These are phyloP conservation scores for Fallopia convolvulus DNA, from an alignment of 148 eudicot genomes.

Conservation along the genomic window DNA sequence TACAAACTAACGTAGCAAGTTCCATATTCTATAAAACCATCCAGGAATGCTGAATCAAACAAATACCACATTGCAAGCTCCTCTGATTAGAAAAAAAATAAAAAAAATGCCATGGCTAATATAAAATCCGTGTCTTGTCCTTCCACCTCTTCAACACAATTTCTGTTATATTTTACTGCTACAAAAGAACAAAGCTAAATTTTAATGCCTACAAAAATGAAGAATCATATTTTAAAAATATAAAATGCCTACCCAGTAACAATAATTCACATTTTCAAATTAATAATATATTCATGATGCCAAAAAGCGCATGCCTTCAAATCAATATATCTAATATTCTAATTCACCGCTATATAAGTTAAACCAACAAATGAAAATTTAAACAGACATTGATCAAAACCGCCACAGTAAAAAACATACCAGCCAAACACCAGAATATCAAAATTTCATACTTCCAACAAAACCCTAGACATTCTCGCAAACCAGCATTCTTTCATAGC, in stretches of 20 bases:
- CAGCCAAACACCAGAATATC: constrained; percentile 1
- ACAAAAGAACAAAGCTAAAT: neutral
- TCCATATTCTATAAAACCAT: neutral
- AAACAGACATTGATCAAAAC: neutral
- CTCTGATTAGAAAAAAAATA: neutral
- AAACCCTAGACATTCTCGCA: neutral
- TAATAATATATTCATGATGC: neutral
- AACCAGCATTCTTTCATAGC: neutral
- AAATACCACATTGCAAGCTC: neutral
- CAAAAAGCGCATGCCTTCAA: neutral
- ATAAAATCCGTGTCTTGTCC: neutral
- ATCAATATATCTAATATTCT: too few species aligned
- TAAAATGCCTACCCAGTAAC: neutral
- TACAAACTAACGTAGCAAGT: neutral
- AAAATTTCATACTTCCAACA: neutral
- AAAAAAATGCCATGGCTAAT: neutral
- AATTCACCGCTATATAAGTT: neutral
- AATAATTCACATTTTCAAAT: neutral
- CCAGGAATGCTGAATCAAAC: neutral
- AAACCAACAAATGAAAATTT: neutral
- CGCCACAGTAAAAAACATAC: neutral
- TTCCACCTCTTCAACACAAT: neutral
- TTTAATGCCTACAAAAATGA: neutral
- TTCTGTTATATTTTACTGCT: neutral
- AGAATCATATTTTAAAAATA: neutral